Percentiles rank a stretch among this genome's conserved stretches.
These are phyloP conservation scores for Pseudovirgaria hyperparasitica DNA, from an alignment of 2,329 filamentous ascomycete species.

Conservation along the genomic window DNA sequence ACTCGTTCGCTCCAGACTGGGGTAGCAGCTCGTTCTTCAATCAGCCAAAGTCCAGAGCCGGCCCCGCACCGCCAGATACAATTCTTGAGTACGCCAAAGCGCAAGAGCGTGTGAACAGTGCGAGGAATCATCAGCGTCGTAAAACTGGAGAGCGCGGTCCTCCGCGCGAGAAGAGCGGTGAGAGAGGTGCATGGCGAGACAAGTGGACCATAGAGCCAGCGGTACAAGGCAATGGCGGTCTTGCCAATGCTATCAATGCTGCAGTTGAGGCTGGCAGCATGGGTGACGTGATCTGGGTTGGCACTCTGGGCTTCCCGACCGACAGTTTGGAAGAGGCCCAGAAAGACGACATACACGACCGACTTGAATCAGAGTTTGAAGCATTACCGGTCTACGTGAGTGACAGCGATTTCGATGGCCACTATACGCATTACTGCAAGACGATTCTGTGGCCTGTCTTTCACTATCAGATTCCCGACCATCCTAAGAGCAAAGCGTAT, in stretches of 20 bases:
- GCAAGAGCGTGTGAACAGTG: slow-evolving; percentile 21
- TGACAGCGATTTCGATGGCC: slow-evolving; percentile 87
- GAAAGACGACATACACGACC: slow-evolving; percentile 73
- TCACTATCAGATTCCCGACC: slow-evolving; percentile 95
- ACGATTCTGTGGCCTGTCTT: slow-evolving; percentile 96
- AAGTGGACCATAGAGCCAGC: slow-evolving; percentile 75
- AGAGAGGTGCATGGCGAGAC: slow-evolving; percentile 53
- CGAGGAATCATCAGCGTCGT: slow-evolving; percentile 8
- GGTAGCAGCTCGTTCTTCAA: slow-evolving; percentile 50
- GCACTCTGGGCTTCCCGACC: slow-evolving; percentile 86
- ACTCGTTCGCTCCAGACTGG: slow-evolving; percentile 67
- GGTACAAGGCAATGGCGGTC: slow-evolving; percentile 83
- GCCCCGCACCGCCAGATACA: slow-evolving; percentile 60
- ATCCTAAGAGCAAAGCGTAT: slow-evolving; percentile 95
- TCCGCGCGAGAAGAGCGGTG: slow-evolving; percentile 19
- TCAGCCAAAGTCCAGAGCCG: slow-evolving; percentile 66
- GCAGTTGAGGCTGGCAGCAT: slow-evolving; percentile 57
- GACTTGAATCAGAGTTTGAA: slow-evolving; percentile 66
- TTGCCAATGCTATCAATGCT: slow-evolving; percentile 77
- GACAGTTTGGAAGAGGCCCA: slow-evolving; percentile 67
- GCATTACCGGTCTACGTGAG: slow-evolving; percentile 74
- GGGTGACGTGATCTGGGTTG: slow-evolving; percentile 75
- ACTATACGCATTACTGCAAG: slow-evolving; percentile 95
- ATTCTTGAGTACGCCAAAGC: slow-evolving; percentile 55
- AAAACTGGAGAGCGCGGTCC: slow-evolving; percentile 10